A percentile compares a stretch with the other conserved stretches of the same genome.
These are phyloP conservation scores for Penicillium malachiteum DNA, from an alignment of 495 filamentous ascomycete genomes.

Conservation along the genomic window DNA sequence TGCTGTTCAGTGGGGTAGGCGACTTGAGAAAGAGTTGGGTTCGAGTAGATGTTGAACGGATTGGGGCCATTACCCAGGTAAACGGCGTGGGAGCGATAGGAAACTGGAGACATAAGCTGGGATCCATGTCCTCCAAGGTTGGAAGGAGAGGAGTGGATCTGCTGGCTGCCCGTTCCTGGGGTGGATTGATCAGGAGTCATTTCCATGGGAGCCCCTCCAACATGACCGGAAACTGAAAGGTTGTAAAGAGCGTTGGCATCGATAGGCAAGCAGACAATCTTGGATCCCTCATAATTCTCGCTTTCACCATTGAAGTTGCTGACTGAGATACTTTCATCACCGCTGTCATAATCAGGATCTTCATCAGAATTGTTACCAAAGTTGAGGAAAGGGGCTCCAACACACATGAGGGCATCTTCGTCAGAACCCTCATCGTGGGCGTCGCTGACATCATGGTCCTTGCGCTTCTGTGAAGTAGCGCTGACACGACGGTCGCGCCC, in stretches of 20 bases:
- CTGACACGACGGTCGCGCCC: neutral
- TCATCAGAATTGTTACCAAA: neutral
- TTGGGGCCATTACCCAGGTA: no score
- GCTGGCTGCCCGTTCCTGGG: neutral
- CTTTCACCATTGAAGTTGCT: no score
- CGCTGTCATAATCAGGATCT: neutral
- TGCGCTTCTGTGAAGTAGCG: neutral
- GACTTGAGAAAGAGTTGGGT: no score
- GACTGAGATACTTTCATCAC: neutral
- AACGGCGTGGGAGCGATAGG: no score
- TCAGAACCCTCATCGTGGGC: neutral
- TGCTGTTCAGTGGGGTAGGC: no score
- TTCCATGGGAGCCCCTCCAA: neutral
- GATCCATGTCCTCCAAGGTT: no score
- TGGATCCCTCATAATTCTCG: neutral
- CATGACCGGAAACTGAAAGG: neutral
- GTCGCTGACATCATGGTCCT: neutral
- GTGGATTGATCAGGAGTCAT: neutral
- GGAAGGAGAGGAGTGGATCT: neutral
- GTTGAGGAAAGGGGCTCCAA: constrained; percentile 8
- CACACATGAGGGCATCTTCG: constrained; percentile 4
- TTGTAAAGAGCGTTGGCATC: neutral
- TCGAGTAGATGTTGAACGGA: no score
- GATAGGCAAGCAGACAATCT: neutral
- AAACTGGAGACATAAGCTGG: no score